Conservation (phyloP, 2,329 filamentous ascomycete species). For the Microsporum audouinii region DNA sequence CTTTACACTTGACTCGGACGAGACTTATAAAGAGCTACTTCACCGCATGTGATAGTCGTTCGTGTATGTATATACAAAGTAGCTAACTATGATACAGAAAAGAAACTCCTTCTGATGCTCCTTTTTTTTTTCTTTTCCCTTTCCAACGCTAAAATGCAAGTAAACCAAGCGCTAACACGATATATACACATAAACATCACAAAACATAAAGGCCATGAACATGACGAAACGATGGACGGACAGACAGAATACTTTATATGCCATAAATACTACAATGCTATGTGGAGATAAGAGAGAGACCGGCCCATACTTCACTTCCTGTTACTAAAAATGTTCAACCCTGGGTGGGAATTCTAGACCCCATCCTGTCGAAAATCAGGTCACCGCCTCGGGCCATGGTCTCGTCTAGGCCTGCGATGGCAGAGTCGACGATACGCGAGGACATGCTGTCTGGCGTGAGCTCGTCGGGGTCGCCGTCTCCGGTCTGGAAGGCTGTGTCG, state of each 20-base stretch:
- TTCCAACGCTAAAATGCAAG: background rate
- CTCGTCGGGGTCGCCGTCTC: conserved; percentile 31
- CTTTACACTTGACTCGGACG: background rate
- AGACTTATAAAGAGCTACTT: too few species aligned
- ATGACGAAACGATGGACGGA: background rate
- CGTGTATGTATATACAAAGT: too few species aligned
- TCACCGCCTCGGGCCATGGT: conserved; percentile 28
- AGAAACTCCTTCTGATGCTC: background rate
- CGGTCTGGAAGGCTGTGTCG: conserved; percentile 29
- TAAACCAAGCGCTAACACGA: background rate
- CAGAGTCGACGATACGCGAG: conserved; percentile 36
- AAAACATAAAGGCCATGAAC: background rate
- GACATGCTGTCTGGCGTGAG: conserved; percentile 40
- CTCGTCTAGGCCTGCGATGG: conserved; percentile 32
- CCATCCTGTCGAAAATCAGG: conserved; percentile 35
- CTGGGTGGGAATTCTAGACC: conserved; percentile 23
- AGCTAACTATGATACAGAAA: background rate
- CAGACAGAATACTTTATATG: background rate
- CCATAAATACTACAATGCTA: background rate
- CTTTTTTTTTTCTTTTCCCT: background rate
- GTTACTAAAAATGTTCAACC: background rate
- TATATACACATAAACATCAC: background rate
- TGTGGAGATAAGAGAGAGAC: background rate
- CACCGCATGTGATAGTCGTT: too few species aligned
- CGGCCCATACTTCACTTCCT: background rate